These are phyloP conservation scores for Colletotrichum siamense DNA, from an alignment of 2,329 filamentous ascomycete species.

Conservation along the genomic window DNA sequence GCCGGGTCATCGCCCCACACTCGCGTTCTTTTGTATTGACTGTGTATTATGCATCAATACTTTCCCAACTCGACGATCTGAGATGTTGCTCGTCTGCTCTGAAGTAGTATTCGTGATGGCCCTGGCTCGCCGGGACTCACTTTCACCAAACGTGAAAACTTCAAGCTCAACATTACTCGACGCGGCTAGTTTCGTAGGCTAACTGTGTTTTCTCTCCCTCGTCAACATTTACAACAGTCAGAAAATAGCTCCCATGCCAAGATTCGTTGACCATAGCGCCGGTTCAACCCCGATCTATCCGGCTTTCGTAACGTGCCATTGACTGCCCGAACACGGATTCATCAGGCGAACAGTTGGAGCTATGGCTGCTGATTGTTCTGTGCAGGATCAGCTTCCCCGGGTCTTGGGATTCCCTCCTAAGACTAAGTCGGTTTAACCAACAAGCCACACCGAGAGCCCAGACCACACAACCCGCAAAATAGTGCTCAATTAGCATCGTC, in stretches of 20 bases:
- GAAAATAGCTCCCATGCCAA: background rate
- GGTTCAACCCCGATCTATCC: background rate
- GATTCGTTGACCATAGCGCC: background rate
- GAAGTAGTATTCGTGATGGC: fast-evolving
- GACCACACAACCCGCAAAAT: background rate
- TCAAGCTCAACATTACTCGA: fast-evolving
- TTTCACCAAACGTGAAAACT: background rate
- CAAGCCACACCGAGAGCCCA: background rate
- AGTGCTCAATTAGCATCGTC: background rate
- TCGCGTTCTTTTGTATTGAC: background rate
- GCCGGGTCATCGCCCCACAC: background rate
- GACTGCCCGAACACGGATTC: background rate
- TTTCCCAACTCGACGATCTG: fast-evolving
- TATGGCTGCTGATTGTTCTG: background rate
- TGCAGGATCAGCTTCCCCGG: background rate
- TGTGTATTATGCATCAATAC: background rate
- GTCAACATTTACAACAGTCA: background rate
- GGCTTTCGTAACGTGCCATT: background rate
- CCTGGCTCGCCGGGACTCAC: fast-evolving
- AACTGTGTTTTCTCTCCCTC: fast-evolving
- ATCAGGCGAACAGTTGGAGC: background rate
- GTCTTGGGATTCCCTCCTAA: background rate
- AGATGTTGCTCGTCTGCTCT: background rate
- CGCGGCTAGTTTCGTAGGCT: fast-evolving
- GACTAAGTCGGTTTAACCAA: background rate